Conservation (phyloP, 441 rosid species). For the Jatropha podagrica region DNA sequence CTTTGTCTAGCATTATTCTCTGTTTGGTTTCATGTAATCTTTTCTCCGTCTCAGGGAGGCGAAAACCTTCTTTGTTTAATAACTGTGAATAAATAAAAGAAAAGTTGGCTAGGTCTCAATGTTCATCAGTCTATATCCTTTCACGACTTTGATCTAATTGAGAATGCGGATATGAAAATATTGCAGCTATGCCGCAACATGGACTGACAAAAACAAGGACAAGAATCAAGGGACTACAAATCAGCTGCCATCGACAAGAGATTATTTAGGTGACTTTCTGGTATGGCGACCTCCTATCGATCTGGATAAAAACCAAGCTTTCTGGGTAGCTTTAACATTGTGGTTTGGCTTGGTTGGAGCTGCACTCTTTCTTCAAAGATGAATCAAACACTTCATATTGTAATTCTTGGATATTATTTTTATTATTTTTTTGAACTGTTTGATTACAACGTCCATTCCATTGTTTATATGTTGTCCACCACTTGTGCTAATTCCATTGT, state of each 20-base stretch:
- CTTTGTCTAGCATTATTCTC: not conserved
- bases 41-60: not conserved
- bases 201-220: constrained; percentile 81
- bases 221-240: constrained; percentile 55
- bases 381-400: constrained; percentile 26
- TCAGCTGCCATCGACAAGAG: constrained; percentile 69
- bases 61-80: not conserved
- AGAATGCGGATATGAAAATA: not conserved
- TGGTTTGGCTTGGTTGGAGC: constrained; percentile 95
- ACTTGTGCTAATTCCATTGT: constrained; percentile 10
- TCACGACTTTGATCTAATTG: not conserved
- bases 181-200: constrained; percentile 80
- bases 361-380: constrained; percentile 71
- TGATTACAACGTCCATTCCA: constrained; percentile 17
- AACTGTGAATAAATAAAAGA: not conserved
- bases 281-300: constrained; percentile 79
- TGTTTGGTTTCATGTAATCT: not conserved
- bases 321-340: constrained; percentile 74
- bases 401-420: constrained; percentile 21
- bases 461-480: constrained; percentile 24
- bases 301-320: constrained; percentile 58
- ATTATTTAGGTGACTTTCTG: constrained; percentile 69
- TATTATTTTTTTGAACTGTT: constrained; percentile 7
- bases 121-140: not conserved
- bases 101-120: not conserved